Evolutionary conservation across 192 early-diverging fungal genomes (phyloP).

Genomic region (Rhizophagus clarus): DNA sequence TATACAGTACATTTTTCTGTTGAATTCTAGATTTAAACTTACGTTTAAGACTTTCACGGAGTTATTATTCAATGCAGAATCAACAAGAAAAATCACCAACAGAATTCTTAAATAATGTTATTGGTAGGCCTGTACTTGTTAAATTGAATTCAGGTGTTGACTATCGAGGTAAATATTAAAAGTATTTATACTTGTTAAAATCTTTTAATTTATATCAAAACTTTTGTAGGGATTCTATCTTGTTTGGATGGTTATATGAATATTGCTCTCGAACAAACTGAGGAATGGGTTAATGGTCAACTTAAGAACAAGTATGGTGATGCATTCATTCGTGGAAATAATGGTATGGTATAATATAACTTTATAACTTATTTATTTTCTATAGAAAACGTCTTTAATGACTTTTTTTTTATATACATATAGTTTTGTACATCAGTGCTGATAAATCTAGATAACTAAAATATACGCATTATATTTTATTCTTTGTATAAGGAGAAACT

Average conservation of each 20-base stretch:
- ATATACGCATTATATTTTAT: not conserved
- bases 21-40: too few species aligned
- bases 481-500: not conserved
- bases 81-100: slow-evolving; percentile 56
- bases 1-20: too few species aligned
- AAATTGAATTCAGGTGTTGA: slow-evolving; percentile 96
- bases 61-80: not conserved
- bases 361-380: not conserved
- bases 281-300: slow-evolving; percentile 95
- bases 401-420: not conserved
- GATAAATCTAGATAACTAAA: slow-evolving; percentile 35
- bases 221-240: slow-evolving; percentile 69
- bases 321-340: slow-evolving; percentile 97
- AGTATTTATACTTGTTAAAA: not conserved
- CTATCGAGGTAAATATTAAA: slow-evolving; percentile 73
- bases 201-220: slow-evolving; percentile 7
- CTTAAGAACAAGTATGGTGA: slow-evolving; percentile 94
- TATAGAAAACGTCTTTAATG: too few species aligned
- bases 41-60: too few species aligned
- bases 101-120: slow-evolving; percentile 86
- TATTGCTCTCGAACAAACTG: slow-evolving; percentile 94
- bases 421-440: slow-evolving; percentile 67
- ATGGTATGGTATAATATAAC: slow-evolving; percentile 74
- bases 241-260: slow-evolving; percentile 98
- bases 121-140: slow-evolving; percentile 86